A percentile compares a stretch with the other conserved stretches of the same genome.
Conservation (phyloP, 805 yeast species). For the Maudiozyma turicensis region DNA sequence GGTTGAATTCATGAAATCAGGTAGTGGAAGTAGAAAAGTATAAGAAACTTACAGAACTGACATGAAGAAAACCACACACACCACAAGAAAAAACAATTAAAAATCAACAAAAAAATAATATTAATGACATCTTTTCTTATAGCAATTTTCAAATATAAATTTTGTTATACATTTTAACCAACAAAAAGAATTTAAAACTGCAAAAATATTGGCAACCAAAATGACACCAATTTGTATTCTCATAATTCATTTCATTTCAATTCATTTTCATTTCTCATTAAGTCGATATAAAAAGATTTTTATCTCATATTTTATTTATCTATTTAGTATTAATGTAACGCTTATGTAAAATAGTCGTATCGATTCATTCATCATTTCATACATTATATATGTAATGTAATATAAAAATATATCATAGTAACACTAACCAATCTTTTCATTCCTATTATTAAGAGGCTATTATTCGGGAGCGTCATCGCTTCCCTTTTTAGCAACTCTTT, state of each 20-base stretch:
- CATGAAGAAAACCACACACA: no score
- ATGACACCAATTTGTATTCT: background rate
- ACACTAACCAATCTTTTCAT: background rate
- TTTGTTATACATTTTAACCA: no score
- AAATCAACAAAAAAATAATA: background rate
- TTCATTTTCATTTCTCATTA: background rate
- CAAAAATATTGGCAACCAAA: background rate
- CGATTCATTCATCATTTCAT: background rate
- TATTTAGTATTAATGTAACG: conserved; percentile 1
- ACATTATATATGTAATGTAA: background rate
- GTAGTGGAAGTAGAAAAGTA: conserved; percentile 24
- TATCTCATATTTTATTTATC: background rate
- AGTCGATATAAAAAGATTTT: background rate
- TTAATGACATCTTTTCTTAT: no score
- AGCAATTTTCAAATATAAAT: no score
- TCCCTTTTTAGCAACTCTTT: background rate
- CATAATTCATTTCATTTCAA: background rate
- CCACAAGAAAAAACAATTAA: no score
- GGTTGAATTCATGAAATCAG: conserved; percentile 55
- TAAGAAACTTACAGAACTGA: conserved; percentile 3
- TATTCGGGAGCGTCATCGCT: background rate
- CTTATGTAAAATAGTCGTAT: conserved; percentile 2
- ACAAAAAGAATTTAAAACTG: no score
- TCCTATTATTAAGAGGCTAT: background rate
- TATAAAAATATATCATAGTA: background rate